Percentiles rank a stretch among this genome's conserved stretches.
phyloP scores from a whole-genome alignment of 495 filamentous ascomycete species.

The Podospora bellae-mahoneyi region DNA sequence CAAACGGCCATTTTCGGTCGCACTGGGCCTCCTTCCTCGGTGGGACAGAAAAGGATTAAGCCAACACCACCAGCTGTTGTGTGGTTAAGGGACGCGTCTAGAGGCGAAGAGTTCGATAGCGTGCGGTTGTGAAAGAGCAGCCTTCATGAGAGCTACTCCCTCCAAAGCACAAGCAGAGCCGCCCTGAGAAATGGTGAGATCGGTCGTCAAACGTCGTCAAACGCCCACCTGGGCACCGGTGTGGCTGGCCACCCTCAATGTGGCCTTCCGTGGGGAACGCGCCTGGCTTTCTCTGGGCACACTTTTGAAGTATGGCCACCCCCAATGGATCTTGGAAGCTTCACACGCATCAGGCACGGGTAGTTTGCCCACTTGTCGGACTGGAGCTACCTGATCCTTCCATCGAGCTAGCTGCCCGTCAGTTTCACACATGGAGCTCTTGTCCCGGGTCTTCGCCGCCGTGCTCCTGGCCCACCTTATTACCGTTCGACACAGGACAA shows the following conservation, averaged over 20 bases:
- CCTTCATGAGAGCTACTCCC: too few relatives aligned
- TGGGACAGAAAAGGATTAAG: not conserved
- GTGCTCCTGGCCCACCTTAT: not conserved
- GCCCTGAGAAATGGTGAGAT: not conserved
- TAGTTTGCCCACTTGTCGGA: not conserved
- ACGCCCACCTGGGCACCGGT: not conserved
- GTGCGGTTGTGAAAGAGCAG: not conserved
- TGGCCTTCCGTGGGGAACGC: not conserved
- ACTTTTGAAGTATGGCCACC: not conserved
- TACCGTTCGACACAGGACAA: not conserved
- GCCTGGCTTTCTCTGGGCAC: not conserved
- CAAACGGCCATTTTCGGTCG: not conserved
- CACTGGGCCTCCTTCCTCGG: not conserved
- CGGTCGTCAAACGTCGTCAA: too few relatives aligned
- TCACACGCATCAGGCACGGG: not conserved
- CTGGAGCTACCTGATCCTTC: not conserved
- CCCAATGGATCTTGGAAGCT: not conserved
- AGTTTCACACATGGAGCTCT: not conserved
- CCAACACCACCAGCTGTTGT: not conserved
- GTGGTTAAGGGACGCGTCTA: not conserved
- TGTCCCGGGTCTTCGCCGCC: not conserved
- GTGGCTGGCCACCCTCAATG: not conserved
- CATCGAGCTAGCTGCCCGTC: not conserved
- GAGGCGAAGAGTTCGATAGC: not conserved
- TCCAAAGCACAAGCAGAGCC: not conserved